Conservation (phyloP, 306 rosid genomes). For the Vigna angularis region DNA sequence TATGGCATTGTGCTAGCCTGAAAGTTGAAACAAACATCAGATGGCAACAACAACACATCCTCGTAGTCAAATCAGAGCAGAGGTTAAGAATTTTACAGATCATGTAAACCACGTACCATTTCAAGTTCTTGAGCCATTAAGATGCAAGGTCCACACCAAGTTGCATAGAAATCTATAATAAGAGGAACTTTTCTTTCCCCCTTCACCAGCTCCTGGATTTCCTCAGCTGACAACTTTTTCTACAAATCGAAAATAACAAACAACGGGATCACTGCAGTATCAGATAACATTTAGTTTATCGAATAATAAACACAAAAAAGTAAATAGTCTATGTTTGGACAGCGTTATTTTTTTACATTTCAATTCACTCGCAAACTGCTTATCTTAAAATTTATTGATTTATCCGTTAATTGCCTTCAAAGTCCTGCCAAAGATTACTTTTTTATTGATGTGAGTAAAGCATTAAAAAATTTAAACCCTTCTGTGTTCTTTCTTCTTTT, state of each 20-base stretch:
- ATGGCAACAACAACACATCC: conserved; percentile 5
- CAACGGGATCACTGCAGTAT: conserved; percentile 2
- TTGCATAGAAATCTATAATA: conserved; percentile 87
- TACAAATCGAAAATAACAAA: conserved; percentile 52
- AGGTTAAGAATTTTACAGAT: conserved; percentile 2
- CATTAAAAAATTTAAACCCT: not conserved
- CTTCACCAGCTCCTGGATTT: conserved; percentile 88
- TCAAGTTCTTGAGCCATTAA: conserved; percentile 98
- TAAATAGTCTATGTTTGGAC: not conserved
- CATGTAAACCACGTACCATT: conserved; percentile 65
- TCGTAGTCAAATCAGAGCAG: conserved; percentile 18
- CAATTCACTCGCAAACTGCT: not conserved
- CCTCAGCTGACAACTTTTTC: conserved; percentile 84
- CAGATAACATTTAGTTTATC: not conserved
- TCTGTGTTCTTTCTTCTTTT: not conserved
- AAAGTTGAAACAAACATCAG: conserved; percentile 28
- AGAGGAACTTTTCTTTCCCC: conserved; percentile 88
- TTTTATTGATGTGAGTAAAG: not conserved
- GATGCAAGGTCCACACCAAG: conserved; percentile 98
- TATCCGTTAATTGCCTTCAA: not conserved
- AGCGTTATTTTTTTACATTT: not conserved
- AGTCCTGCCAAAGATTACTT: not conserved
- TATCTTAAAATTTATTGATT: not conserved
- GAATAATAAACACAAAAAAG: not conserved
- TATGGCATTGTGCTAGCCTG: conserved; percentile 1